Percentiles rank a stretch among this genome's conserved stretches.
Conservation (phyloP, 2,329 filamentous ascomycete species). For the Colletotrichum brevisporum region DNA sequence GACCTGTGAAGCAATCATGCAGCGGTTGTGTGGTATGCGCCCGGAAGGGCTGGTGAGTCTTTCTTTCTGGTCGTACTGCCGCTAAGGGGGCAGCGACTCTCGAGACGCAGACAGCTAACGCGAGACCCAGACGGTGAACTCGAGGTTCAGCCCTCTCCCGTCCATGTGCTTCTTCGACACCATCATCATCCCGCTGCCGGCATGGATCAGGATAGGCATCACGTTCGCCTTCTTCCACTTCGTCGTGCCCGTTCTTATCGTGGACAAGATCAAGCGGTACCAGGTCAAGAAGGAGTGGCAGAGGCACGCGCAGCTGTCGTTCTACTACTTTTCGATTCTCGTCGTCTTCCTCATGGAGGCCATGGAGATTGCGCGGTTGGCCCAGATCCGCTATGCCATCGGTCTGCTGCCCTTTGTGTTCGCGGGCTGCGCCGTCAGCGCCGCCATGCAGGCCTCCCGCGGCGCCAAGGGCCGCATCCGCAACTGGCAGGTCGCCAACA, state of each 20-base stretch:
- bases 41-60: conserved; percentile 38
- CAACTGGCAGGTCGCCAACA: conserved; percentile 43
- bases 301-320: conserved; percentile 37
- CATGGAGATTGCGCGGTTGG: conserved; percentile 45
- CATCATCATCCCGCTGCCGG: conserved; percentile 44
- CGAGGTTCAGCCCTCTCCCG: conserved; percentile 41
- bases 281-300: conserved; percentile 39
- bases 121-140: conserved; percentile 18
- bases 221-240: conserved; percentile 42
- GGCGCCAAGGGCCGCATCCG: conserved; percentile 38
- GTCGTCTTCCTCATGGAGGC: conserved; percentile 45
- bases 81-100: background rate
- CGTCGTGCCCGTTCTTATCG: conserved; percentile 33
- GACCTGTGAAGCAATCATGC: conserved; percentile 32
- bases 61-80: background rate
- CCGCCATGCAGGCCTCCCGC: conserved; percentile 41
- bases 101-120: conserved; percentile 7
- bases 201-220: conserved; percentile 43
- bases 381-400: conserved; percentile 39
- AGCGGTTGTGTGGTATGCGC: conserved; percentile 38
- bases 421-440: conserved; percentile 41
- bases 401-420: conserved; percentile 44
- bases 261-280: conserved; percentile 33
- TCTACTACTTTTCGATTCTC: conserved; percentile 45
- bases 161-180: conserved; percentile 48